Base-by-base conservation (phyloP, 352 stramenopile genomes). In the Phytophthora syringae region DNA sequence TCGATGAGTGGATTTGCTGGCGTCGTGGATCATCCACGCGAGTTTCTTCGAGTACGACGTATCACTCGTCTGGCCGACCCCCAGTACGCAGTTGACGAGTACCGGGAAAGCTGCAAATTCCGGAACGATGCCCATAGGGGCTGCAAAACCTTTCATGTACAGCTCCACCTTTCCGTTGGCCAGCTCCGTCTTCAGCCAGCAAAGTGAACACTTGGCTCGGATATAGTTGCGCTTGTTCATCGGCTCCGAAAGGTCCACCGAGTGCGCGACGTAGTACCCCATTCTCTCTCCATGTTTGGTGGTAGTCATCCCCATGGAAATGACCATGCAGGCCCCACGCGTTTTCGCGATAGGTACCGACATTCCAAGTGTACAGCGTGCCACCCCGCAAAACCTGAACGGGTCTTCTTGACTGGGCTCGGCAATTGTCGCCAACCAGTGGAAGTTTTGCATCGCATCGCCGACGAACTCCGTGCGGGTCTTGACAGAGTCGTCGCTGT, bases 361-460 rank as follows among this genome's bases (percentile, higher is more conserved):
- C 1, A 63, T 68, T 1, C 39, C 67, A 15, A 80, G 72, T 5
- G 81, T 65, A 25, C 81, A 78, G 40, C 77, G 72, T 0, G 72
- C 60, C 20, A 89, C 28, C n/a, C 80, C 80, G 11, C 84, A 73
- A 61, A 84, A 84, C 39, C 74, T 76, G 70, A 82, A 91, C 47
- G 80, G 82, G 30, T 88, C 77, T 15, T 72, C 55, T 39, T 76
- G 54, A 11, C 42, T 86, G n/a, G 75, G 77, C 24, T 56, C 70
- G 18, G 64, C 74, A 42, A 83, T 74, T 2, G 58, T 78, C 11
- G 72, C 64, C 22, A 87, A 34, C 70, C 79, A 77, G 25, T 74
- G 62, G 44, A 74, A 68, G 48, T 76, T 72, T n/a, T 82, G 67
- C 47, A 81, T 67, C 1, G 44, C 44, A 40, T 77, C 74, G 6